phyloP scores from a whole-genome alignment of 108 stramenopile species.

The Skeletonema costatum region DNA sequence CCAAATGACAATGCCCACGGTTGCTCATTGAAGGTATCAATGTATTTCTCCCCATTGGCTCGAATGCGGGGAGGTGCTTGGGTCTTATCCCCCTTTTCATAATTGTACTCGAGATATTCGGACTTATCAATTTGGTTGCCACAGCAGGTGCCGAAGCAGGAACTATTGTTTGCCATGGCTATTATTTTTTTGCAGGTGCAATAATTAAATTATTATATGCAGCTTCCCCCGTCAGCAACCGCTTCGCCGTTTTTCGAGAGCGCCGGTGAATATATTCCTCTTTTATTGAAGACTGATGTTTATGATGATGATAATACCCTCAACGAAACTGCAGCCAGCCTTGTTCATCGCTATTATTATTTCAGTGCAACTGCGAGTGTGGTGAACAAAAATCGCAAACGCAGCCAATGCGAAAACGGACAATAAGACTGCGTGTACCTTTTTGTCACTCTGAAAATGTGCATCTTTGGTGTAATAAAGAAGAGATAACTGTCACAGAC shows the following conservation, averaged over 20 bases:
- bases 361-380: too few relatives aligned
- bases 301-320: too few relatives aligned
- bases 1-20: slow-evolving; percentile 49
- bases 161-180: not conserved
- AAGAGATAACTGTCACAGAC: too few relatives aligned
- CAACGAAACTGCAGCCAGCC: too few relatives aligned
- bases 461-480: too few relatives aligned
- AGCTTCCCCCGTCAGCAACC: too few relatives aligned
- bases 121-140: slow-evolving; percentile 40
- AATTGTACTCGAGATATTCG: slow-evolving; percentile 40
- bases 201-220: not conserved
- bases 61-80: slow-evolving; percentile 45
- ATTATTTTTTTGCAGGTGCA: not conserved
- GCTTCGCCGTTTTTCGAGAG: not conserved
- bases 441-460: too few relatives aligned
- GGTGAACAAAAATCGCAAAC: too few relatives aligned
- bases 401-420: too few relatives aligned
- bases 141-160: slow-evolving; percentile 5
- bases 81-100: not conserved
- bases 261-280: not conserved
- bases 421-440: too few relatives aligned
- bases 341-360: too few relatives aligned
- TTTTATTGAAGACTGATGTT: too few relatives aligned
- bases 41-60: slow-evolving; percentile 43
- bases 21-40: slow-evolving; percentile 47